Conservation (phyloP, 805 yeast genomes). For the Wickerhamiella alocasiicola region DNA sequence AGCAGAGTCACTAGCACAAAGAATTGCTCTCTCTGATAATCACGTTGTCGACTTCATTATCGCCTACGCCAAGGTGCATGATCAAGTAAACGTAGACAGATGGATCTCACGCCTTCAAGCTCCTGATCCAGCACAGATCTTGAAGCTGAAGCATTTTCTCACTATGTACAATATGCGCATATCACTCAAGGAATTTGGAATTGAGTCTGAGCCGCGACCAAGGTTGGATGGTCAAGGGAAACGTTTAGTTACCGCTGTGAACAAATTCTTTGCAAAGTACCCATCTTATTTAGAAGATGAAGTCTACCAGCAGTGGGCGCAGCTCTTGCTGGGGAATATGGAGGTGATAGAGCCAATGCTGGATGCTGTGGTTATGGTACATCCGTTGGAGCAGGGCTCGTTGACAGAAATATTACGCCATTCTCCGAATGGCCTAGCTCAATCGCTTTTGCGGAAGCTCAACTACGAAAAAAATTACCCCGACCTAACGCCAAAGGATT, state of each 20-base stretch:
- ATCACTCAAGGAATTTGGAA: neutral
- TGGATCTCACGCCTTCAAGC: neutral
- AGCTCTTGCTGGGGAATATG: neutral
- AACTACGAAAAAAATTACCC: neutral
- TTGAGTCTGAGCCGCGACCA: neutral
- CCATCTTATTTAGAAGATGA: neutral
- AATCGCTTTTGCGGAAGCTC: neutral
- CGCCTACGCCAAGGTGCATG: neutral
- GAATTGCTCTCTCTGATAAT: neutral
- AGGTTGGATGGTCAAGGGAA: neutral
- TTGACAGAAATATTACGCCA: neutral
- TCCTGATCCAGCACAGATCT: neutral
- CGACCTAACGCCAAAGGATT: neutral
- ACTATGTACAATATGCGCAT: neutral
- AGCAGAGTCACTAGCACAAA: neutral
- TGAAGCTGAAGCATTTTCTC: neutral
- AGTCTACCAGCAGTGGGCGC: conserved; percentile 1
- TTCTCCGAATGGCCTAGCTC: neutral
- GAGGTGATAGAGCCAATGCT: neutral
- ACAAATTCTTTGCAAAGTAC: neutral
- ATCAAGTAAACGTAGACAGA: neutral
- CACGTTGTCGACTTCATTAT: conserved; percentile 1
- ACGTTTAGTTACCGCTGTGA: neutral
- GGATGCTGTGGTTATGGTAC: neutral
- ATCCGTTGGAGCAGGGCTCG: neutral